A percentile compares a stretch with the other conserved stretches of the same genome.
Conservation (phyloP, 805 yeast genomes). For the Starmerella asiatica region DNA sequence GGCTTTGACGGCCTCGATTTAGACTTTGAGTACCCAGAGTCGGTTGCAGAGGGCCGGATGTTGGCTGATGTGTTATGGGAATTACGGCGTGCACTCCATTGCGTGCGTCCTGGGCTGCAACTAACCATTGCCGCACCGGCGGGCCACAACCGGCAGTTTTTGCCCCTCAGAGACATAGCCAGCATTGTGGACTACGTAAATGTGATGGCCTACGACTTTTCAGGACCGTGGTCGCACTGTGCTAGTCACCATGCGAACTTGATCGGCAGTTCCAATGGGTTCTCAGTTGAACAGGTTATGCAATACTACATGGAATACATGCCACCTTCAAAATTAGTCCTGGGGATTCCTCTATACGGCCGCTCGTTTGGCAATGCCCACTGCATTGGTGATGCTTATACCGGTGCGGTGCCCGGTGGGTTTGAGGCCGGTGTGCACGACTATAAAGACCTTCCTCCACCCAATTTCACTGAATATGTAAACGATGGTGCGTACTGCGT, state of each 20-base stretch:
- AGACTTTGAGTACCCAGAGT: conserved; percentile 85
- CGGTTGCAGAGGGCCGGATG: conserved; percentile 32
- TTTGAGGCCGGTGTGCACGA: conserved; percentile 40
- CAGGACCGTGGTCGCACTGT: conserved; percentile 58
- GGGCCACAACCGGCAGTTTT: conserved; percentile 34
- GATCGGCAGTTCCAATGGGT: conserved; percentile 33
- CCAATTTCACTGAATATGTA: conserved; percentile 34
- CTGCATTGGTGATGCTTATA: conserved; percentile 33
- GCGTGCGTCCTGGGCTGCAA: conserved; percentile 29
- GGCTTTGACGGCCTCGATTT: conserved; percentile 84
- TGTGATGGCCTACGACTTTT: conserved; percentile 81
- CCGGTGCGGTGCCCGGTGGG: conserved; percentile 32
- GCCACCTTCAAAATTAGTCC: conserved; percentile 41
- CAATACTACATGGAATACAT: conserved; percentile 32
- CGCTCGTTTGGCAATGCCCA: conserved; percentile 35
- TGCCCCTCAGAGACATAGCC: conserved; percentile 45
- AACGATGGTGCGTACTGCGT: conserved; percentile 41
- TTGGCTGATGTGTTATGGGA: conserved; percentile 34
- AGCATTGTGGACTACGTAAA: conserved; percentile 56
- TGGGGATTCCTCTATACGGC: conserved; percentile 89
- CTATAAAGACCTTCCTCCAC: conserved; percentile 42
- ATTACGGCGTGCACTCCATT: conserved; percentile 30
- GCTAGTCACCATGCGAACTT: conserved; percentile 64
- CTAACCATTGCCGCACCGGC: conserved; percentile 73
- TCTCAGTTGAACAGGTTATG: conserved; percentile 41